These are phyloP conservation scores for Eucalyptus sideroxylon DNA, from an alignment of 345 rosid species.

Conservation along the genomic window DNA sequence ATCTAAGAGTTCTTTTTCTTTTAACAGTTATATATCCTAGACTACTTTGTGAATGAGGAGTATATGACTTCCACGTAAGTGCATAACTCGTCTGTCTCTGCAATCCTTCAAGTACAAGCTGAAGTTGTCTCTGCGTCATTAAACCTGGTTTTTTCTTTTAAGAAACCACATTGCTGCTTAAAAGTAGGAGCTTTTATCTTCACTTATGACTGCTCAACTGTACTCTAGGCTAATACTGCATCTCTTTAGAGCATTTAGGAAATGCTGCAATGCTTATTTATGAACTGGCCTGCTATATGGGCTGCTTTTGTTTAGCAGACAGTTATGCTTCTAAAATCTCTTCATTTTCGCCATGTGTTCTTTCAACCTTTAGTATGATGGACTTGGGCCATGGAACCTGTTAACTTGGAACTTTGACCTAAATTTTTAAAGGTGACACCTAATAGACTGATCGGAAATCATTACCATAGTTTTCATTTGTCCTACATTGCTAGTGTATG, in stretches of 20 bases:
- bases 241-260: not conserved
- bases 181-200: not conserved
- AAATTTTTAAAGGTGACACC: not conserved
- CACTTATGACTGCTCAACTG: not conserved
- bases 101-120: not conserved
- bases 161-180: not conserved
- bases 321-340: not conserved
- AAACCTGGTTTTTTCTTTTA: not conserved
- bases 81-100: not conserved
- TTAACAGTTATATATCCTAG: slow-evolving; percentile 67
- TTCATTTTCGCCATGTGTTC: not conserved
- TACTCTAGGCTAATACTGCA: not conserved
- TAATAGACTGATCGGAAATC: not conserved
- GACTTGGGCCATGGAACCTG: not conserved
- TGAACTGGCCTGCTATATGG: not conserved
- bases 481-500: not conserved
- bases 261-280: not conserved
- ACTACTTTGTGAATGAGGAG: slow-evolving; percentile 85
- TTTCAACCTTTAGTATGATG: not conserved
- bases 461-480: not conserved
- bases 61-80: slow-evolving; percentile 99
- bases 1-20: not conserved
- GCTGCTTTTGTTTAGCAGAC: not conserved
- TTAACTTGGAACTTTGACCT: not conserved
- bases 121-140: not conserved